These are phyloP conservation scores for Penicillium sp. DNA, from an alignment of 2,329 filamentous ascomycete species.

Conservation along the genomic window DNA sequence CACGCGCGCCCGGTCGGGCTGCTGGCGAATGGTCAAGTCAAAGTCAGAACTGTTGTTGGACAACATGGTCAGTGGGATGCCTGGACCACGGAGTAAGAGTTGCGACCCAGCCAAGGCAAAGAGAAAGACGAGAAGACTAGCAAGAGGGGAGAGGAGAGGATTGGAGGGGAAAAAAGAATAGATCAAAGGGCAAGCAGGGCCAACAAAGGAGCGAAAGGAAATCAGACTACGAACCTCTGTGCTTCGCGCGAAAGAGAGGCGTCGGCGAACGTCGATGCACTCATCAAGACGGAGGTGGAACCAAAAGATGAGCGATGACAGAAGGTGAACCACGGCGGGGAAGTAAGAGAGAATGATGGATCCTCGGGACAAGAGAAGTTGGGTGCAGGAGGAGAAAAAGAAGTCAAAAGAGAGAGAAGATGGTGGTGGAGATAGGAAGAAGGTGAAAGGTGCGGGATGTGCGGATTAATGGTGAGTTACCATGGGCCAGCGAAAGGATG, in stretches of 20 bases:
- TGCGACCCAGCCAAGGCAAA: slow-evolving; percentile 24
- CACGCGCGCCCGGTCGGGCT: slow-evolving; percentile 69
- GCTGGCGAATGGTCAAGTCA: slow-evolving; percentile 65
- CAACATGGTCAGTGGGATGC: slow-evolving; percentile 45
- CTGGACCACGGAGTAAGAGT: slow-evolving; percentile 36
- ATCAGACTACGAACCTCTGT: slow-evolving; percentile 45
- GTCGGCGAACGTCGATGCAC: slow-evolving; percentile 46
- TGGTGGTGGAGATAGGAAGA: slow-evolving; percentile 20
- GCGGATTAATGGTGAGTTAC: slow-evolving; percentile 11
- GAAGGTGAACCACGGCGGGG: slow-evolving; percentile 19
- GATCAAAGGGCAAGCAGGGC: no score
- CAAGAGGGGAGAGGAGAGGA: not conserved
- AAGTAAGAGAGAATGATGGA: slow-evolving; percentile 23
- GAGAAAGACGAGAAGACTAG: no score
- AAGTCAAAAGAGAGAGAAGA: slow-evolving; percentile 17
- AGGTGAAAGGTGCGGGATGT: slow-evolving; percentile 20
- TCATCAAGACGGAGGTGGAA: slow-evolving; percentile 43
- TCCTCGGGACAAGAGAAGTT: slow-evolving; percentile 11
- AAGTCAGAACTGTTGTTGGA: slow-evolving; percentile 57
- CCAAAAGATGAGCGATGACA: slow-evolving; percentile 20
- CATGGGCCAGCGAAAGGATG: no score
- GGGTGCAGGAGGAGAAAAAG: slow-evolving; percentile 21
- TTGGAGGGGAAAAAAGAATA: not conserved
- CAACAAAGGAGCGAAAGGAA: no score
- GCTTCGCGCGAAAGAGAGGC: slow-evolving; percentile 48